Base-by-base conservation (phyloP, 371 early-diverging fungal genomes). In the Mucor plumbeus region DNA sequence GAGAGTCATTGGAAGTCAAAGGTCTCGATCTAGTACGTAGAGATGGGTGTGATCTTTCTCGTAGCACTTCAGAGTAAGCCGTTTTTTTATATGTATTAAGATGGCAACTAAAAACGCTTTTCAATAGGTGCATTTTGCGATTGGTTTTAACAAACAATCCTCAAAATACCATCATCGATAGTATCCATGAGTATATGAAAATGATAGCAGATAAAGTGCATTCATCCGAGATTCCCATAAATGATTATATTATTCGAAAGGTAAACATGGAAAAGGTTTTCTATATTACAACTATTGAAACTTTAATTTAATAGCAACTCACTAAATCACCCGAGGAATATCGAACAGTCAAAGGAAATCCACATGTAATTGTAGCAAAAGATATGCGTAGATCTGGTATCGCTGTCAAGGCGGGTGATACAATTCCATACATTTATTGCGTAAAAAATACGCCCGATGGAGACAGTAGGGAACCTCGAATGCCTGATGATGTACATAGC, bases 11-110 rank as follows among this genome's bases (percentile, higher is more conserved):
- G 19, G 99, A 99, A 81, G 91, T 90, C 6, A 99, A 99, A 79
- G 99, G 99, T 14, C 79, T 99, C 19, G 99, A 99, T 73, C 74
- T 95, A 60, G 96, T 97, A 0, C 88, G 99, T 59, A 82, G 99
- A 62, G 99, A 99, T 81, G 99, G 97, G 95, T 99, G 97, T 75
- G 91, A 79, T 8, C 79, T 96, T 43, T 92, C 94, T 38, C 92
- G 89, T 55, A 92, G 93, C 21, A 91, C 92, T 3, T 95, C 93
- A 5, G 77, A 80, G 86, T 86, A 82, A 72, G 84, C 81, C 7
- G 11, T 39, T 19, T 55, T 10, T 40, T 14, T 9, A 9, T 7
- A 38, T 38, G 4, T 38, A 11, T 36, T 17, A 10, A 26, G 19
- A 34, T 57, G 14, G 8, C n/a, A 7, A 34, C 14, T 35, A 36